Conservation (phyloP, 805 yeast genomes). For the Kluyveromyces dobzhanskii region DNA sequence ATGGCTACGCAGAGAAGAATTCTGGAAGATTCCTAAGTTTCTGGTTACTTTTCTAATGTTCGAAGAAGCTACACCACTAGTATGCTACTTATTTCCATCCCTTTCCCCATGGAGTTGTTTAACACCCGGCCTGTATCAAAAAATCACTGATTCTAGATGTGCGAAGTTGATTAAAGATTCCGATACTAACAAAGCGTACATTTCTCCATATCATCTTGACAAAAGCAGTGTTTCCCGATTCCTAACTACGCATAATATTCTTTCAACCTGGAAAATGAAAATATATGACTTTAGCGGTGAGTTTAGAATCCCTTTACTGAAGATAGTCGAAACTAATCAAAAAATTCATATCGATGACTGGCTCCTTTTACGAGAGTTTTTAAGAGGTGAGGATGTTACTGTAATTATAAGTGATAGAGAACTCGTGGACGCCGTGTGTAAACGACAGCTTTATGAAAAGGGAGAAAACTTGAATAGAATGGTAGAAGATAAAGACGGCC, state of each 20-base stretch:
- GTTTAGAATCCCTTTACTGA: slow-evolving; percentile 33
- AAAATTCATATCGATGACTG: slow-evolving; percentile 31
- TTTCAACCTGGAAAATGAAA: slow-evolving; percentile 34
- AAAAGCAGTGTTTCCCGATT: slow-evolving; percentile 29
- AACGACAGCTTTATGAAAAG: slow-evolving; percentile 43
- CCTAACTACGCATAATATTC: slow-evolving; percentile 34
- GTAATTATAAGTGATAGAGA: slow-evolving; percentile 39
- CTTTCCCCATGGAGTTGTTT: slow-evolving; percentile 52
- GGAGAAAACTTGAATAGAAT: slow-evolving; percentile 27
- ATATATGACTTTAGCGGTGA: slow-evolving; percentile 30
- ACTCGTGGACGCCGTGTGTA: slow-evolving; percentile 44
- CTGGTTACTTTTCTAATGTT: slow-evolving; percentile 38
- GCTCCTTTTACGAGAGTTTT: slow-evolving; percentile 15
- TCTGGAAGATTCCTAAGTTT: slow-evolving; percentile 46
- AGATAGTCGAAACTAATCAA: slow-evolving; percentile 45
- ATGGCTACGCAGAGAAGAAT: slow-evolving; percentile 38
- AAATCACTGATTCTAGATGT: slow-evolving; percentile 15
- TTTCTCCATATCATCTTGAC: slow-evolving; percentile 42
- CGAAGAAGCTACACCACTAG: slow-evolving; percentile 45
- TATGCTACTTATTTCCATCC: slow-evolving; percentile 47
- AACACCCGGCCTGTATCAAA: slow-evolving; percentile 34
- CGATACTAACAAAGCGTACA: slow-evolving; percentile 14
- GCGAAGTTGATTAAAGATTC: slow-evolving; percentile 21
- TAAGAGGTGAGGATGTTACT: slow-evolving; percentile 4
- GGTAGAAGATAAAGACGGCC: slow-evolving; percentile 30